Conservation (phyloP, 805 yeast species). For the Candida hungchunana region DNA sequence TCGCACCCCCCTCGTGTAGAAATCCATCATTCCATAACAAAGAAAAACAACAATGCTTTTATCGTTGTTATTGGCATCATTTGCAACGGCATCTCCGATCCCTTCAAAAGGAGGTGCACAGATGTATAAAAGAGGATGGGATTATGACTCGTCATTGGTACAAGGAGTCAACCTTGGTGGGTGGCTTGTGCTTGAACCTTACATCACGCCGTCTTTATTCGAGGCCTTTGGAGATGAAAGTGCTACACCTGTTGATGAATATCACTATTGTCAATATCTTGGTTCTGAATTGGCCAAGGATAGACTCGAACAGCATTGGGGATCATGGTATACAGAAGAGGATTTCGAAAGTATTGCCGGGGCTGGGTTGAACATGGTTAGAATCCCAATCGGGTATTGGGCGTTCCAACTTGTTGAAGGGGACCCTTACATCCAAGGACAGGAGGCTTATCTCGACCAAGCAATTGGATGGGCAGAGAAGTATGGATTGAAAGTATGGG, state of each 20-base stretch:
- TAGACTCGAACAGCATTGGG: slow-evolving; percentile 69
- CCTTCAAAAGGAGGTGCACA: slow-evolving; percentile 24
- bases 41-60: no score
- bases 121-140: slow-evolving; percentile 22
- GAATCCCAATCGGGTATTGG: slow-evolving; percentile 96
- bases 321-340: slow-evolving; percentile 64
- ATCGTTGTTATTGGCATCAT: no score
- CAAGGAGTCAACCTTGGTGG: slow-evolving; percentile 85
- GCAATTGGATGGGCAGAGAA: slow-evolving; percentile 74
- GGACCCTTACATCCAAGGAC: slow-evolving; percentile 90
- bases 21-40: no score
- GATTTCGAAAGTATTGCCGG: slow-evolving; percentile 60
- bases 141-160: slow-evolving; percentile 17
- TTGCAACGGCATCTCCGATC: slow-evolving; percentile 22
- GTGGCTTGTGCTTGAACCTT: slow-evolving; percentile 87
- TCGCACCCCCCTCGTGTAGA: no score
- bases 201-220: slow-evolving; percentile 77
- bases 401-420: slow-evolving; percentile 58
- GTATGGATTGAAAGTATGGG: slow-evolving; percentile 71
- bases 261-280: slow-evolving; percentile 53
- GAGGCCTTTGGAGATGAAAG: slow-evolving; percentile 39
- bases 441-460: slow-evolving; percentile 61
- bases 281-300: slow-evolving; percentile 55
- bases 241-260: slow-evolving; percentile 75
- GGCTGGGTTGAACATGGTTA: slow-evolving; percentile 75